Conservation (phyloP, 805 yeast species). For the Teunomyces stri region DNA sequence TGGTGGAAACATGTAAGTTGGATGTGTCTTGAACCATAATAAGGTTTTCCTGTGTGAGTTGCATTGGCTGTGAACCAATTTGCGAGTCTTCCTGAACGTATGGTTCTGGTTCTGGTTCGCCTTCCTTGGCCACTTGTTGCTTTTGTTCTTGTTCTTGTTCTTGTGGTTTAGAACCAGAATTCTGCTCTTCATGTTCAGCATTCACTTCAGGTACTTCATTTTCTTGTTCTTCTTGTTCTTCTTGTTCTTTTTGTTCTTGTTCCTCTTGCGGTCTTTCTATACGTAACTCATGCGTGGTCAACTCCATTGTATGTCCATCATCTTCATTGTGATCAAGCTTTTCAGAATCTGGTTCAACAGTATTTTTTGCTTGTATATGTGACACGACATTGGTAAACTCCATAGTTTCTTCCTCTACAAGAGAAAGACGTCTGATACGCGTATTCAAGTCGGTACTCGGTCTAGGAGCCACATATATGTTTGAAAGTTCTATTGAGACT, state of each 20-base stretch:
- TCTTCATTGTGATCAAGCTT: neutral
- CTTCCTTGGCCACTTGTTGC: neutral
- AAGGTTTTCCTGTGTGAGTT: constrained; percentile 17
- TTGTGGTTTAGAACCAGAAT: neutral
- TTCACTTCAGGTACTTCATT: neutral
- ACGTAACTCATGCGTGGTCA: neutral
- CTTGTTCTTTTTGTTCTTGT: neutral
- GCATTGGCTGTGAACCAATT: constrained; percentile 19
- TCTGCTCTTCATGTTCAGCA: neutral
- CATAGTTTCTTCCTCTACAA: constrained; percentile 6
- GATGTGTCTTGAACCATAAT: constrained; percentile 1
- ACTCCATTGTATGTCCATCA: neutral
- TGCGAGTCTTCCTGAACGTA: neutral
- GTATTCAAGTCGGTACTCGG: neutral
- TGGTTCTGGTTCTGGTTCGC: neutral
- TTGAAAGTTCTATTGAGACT: constrained; percentile 11
- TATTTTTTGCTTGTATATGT: neutral
- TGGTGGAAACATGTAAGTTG: constrained; percentile 14
- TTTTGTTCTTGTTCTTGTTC: neutral
- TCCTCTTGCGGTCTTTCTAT: neutral
- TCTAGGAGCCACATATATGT: neutral
- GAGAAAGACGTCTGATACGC: neutral
- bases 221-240: neutral
- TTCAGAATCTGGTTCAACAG: neutral
- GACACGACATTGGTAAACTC: constrained; percentile 6